Evolutionary conservation across 2,329 filamentous ascomycete genomes (phyloP), one percentile per base, ranked within the genome.

Genomic region (Cladosporium sp.): DNA sequence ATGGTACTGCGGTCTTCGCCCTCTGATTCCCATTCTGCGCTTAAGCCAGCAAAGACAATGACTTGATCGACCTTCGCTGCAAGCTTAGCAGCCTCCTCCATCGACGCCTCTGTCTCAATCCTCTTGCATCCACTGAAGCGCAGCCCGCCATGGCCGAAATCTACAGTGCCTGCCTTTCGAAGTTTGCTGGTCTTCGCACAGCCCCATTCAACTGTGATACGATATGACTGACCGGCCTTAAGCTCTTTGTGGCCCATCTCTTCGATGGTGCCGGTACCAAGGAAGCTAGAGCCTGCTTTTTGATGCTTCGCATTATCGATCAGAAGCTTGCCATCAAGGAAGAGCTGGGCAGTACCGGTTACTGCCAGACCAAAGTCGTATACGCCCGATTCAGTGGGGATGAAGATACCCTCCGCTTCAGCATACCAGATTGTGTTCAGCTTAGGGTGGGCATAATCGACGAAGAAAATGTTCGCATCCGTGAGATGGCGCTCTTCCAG

Each of bases 1-100:
- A 84, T 83, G 55, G 76, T 78, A 57, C 78, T 74, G 49, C 86
- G 80, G 67, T 89, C 87, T 32, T 83, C 78, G 32, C 87, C 87
- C 69, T 90, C 87, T 1, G 86, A 88, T 67, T 90, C 87, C 86
- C 86, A 90, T 68, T 90, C 87, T 4, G 82, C 82, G 66, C 91
- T 92, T 42, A 94, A 80, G 1, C 90, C 90, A 1, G 86, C 86
- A 67, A 89, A 89, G 55, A 94, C 78, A 60, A 94, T 80, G 48
- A 92, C 89, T 67, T 92, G 87, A 57, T 93, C 89, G 1, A 86
- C 85, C 39, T 82, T 78, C 67, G 80, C 81, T 28, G 90, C 90
- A 5, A 88, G 77, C 28, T 80, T 77, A 1, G 87, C 86, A 0
- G 90, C 89, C 60, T 85, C 79, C 51, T 80, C 74, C 56, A 91